Evolutionary conservation across 768 basidiomycete species (phyloP).

Genomic region (Lentinula aciculospora): DNA sequence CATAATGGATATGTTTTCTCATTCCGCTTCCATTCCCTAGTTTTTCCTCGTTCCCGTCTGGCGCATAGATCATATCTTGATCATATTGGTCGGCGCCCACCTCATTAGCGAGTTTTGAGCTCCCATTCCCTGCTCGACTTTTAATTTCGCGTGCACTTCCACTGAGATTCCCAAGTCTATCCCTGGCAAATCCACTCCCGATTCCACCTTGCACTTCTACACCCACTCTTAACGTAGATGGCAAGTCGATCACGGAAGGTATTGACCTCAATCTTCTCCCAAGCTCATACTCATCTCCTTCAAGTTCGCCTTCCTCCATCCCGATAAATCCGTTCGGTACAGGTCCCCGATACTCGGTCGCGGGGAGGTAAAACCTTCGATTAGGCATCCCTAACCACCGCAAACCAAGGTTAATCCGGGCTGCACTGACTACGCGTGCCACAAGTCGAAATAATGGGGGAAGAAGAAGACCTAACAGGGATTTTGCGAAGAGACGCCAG

Average conservation of each 20-base stretch:
- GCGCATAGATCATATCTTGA: constrained; percentile 10
- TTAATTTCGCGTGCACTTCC: constrained; percentile 14
- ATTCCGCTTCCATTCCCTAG: constrained; percentile 4
- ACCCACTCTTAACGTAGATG: constrained; percentile 25
- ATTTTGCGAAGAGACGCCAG: constrained; percentile 88
- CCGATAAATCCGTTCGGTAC: constrained; percentile 34
- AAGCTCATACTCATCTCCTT: constrained; percentile 9
- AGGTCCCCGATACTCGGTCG: constrained; percentile 74
- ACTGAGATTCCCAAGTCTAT: constrained; percentile 3
- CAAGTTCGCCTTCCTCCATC: constrained; percentile 27
- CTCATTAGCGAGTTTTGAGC: constrained; percentile 7
- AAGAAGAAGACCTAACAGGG: constrained; percentile 62
- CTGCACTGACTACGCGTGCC: constrained; percentile 27
- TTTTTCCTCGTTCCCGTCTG: constrained; percentile 25
- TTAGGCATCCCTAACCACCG: constrained; percentile 64
- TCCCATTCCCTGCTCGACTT: constrained; percentile 19
- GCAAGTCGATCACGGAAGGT: constrained; percentile 64
- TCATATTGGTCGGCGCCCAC: constrained; percentile 14
- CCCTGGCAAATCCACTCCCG: constrained; percentile 9
- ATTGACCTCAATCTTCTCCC: constrained; percentile 36
- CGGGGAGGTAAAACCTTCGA: constrained; percentile 85
- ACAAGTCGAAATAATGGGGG: constrained; percentile 82
- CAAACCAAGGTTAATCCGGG: neutral
- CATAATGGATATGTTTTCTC: constrained; percentile 61
- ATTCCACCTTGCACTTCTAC: constrained; percentile 16